Percentiles rank a stretch among this genome's conserved stretches.
phyloP scores from a whole-genome alignment of 116 monocot species.

The Papilionanthe hybrid region DNA sequence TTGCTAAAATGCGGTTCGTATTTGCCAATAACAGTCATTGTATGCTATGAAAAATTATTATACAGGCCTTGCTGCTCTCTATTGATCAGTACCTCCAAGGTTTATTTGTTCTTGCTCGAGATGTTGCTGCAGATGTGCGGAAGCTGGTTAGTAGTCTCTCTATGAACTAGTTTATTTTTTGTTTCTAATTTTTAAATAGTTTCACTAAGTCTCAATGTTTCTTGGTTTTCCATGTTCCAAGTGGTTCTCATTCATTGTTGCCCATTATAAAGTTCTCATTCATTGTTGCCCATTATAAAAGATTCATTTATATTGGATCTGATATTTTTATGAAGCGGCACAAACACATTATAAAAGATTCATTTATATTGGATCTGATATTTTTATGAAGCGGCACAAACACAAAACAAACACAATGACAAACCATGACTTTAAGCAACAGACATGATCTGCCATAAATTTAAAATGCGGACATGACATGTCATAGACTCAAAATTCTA shows the following conservation, averaged over 20 bases:
- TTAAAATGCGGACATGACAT: too few species aligned
- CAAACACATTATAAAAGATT: neutral
- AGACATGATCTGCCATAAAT: too few species aligned
- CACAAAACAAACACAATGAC: too few species aligned
- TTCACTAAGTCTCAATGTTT: neutral
- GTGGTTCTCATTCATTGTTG: neutral
- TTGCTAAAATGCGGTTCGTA: neutral
- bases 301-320: neutral
- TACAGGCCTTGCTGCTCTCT: conserved; percentile 77
- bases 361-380: neutral
- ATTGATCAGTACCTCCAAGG: conserved; percentile 97
- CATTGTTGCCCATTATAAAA: neutral
- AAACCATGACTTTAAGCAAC: too few species aligned
- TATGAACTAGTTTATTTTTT: neutral
- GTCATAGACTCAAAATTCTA: too few species aligned
- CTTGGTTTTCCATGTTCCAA: neutral
- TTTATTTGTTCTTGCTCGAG: conserved; percentile 81
- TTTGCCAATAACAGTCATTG: neutral
- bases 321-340: too few species aligned
- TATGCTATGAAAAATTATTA: conserved; percentile 8
- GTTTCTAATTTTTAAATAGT: neutral
- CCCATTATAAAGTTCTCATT: neutral
- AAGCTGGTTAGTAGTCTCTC: conserved; percentile 58
- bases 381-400: too few species aligned
- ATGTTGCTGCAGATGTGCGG: conserved; percentile 74